These are phyloP conservation scores for Kalaharituber pfeilii DNA, from an alignment of 2,329 filamentous ascomycete genomes.

Conservation along the genomic window DNA sequence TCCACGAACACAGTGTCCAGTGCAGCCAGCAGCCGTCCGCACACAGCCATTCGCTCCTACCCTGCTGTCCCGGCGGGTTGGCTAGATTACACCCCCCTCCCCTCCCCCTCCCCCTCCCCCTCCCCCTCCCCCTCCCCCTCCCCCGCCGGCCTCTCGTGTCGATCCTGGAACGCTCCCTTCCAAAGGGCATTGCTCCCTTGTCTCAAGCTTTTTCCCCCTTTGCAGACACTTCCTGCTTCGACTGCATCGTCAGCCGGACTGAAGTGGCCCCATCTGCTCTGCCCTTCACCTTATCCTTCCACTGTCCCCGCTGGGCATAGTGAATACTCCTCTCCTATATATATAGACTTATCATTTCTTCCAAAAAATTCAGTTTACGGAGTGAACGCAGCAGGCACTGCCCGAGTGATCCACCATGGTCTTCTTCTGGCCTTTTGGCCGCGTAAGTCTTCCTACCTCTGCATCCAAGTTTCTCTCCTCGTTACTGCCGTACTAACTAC, in stretches of 20 bases:
- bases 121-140: no score
- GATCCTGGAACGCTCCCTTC: no score
- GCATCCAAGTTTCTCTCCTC: constrained; percentile 4
- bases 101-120: no score
- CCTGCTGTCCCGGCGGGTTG: no score
- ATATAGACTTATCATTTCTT: no score
- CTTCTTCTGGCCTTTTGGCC: constrained; percentile 6
- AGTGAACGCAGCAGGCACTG: neutral
- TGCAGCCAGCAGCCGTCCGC: no score
- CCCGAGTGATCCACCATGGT: constrained; percentile 1
- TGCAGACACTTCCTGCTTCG: neutral
- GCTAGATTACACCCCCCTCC: no score
- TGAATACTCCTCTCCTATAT: neutral
- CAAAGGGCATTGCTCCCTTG: no score
- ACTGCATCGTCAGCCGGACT: neutral
- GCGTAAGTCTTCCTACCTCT: constrained; percentile 1
- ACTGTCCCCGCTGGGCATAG: neutral
- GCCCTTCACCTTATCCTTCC: neutral
- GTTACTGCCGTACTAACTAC: constrained; percentile 6
- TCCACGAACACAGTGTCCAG: no score
- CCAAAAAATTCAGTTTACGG: no score
- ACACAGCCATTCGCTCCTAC: no score
- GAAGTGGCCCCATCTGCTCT: neutral
- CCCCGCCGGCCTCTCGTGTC: no score
- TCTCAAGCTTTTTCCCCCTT: neutral